Evolutionary conservation across 2,329 filamentous ascomycete genomes (phyloP), one percentile per base, ranked within the genome.

Genomic region (Lecanicillium sp.): DNA sequence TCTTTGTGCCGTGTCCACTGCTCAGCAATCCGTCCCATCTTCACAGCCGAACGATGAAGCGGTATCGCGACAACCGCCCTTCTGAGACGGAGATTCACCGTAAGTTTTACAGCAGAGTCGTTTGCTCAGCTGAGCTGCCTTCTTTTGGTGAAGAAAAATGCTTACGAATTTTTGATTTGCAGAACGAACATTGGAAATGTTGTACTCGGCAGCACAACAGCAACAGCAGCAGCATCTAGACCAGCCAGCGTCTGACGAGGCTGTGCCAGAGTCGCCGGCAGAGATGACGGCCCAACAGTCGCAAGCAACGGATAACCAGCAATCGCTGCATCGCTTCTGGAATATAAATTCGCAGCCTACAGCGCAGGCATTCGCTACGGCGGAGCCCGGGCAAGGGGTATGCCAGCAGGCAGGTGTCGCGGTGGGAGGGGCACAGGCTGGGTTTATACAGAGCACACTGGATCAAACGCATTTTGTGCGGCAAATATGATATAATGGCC

Each of bases 241-340:
- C 4, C 27, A 32, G 32, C 37, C 22, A 19, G 28, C 6, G 18
- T 29, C 33, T 33, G 29, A 29, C 35, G 52, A 39, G n/a, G 16
- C 33, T 13, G n/a, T n/a, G n/a, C n/a, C n/a, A n/a, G 35, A 43
- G 22, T 33, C 30, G 12, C 14, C 33, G 12, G 18, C 22, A 1
- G 25, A 38, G 17, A 4, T 27, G 1, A 29, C 22, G 17, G 33
- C n/a, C 11, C 9, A 37, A 5, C 33, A 30, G 29, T 13, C 29
- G 7, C 37, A 29, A 16, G 11, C 19, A 11, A 33, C 22, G 41
- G 9, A 46, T 41, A 13, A 43, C 16, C 75, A 80, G 52, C 60
- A 65, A 4, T 77, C 71, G 0, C 60, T 81, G 0, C 75, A 80
- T 53, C 71, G 62, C 29, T 81, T 80, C 58, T 82, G 75, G 75